Conservation (phyloP, 163 green algal genomes). For the Volvox carteri region DNA sequence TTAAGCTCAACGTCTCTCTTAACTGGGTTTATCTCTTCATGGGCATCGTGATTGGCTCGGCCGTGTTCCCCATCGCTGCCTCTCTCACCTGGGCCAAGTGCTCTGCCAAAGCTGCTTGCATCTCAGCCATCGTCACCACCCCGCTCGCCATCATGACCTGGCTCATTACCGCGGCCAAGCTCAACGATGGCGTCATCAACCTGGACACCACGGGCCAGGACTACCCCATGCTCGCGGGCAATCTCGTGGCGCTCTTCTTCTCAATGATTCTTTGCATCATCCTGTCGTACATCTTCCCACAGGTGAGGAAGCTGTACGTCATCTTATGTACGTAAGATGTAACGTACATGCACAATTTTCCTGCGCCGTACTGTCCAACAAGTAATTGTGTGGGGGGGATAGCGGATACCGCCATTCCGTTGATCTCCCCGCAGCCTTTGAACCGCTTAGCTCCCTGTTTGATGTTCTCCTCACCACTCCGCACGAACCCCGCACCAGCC, state of each 20-base stretch:
- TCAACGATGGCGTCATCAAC: conserved; percentile 63
- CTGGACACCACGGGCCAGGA: conserved; percentile 69
- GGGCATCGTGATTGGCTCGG: conserved; percentile 85
- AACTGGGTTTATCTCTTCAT: conserved; percentile 89
- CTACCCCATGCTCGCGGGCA: conserved; percentile 91
- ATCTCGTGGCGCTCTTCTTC: conserved; percentile 87
- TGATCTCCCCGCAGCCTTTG: no score
- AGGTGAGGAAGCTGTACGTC: no score
- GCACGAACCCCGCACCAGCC: no score
- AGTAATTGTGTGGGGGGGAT: no score
- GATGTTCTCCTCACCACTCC: no score
- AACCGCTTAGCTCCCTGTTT: no score
- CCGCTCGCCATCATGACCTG: conserved; percentile 63
- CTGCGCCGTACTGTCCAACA: no score
- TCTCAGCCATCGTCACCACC: conserved; percentile 74
- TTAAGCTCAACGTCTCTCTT: conserved; percentile 84
- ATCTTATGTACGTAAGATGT: no score
- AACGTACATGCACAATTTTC: no score
- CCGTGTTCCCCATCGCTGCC: conserved; percentile 85
- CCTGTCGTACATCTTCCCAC: conserved; percentile 79
- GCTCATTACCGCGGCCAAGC: conserved; percentile 54
- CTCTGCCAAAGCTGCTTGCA: conserved; percentile 82
- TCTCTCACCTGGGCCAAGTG: conserved; percentile 91
- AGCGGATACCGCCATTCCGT: no score
- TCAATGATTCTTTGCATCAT: conserved; percentile 80